These are phyloP conservation scores for Neocucurbitaria cava DNA, from an alignment of 2,329 filamentous ascomycete genomes.

Conservation along the genomic window DNA sequence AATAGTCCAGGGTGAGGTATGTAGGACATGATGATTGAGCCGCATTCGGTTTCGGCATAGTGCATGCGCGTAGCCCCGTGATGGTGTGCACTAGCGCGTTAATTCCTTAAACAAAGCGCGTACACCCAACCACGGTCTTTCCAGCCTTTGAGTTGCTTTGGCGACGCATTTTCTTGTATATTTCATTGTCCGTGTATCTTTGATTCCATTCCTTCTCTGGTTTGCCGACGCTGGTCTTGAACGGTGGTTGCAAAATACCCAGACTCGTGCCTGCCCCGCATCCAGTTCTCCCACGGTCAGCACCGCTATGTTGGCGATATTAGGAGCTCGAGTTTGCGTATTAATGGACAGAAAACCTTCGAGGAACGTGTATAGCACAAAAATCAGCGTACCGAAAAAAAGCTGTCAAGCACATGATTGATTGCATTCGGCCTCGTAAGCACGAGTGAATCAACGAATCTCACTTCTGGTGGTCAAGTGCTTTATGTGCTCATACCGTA, in stretches of 20 bases:
- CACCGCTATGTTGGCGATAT: constrained; percentile 7
- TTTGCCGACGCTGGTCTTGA: too few species aligned
- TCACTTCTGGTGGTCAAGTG: not conserved
- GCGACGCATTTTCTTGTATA: not conserved
- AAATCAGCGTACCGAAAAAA: not conserved
- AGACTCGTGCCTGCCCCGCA: not conserved
- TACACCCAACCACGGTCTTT: constrained; percentile 16
- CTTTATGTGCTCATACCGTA: not conserved
- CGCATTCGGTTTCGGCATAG: not conserved
- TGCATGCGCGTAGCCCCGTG: constrained; percentile 30
- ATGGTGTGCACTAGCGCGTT: constrained; percentile 36
- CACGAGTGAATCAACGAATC: not conserved
- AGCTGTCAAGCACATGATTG: not conserved
- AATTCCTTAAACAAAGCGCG: constrained; percentile 11
- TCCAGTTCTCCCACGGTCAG: not conserved
- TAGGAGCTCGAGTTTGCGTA: not conserved
- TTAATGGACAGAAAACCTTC: not conserved
- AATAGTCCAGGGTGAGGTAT: not conserved
- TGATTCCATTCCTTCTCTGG: not conserved
- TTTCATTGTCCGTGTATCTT: not conserved
- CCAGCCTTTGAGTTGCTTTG: constrained; percentile 3
- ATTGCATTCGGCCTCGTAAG: not conserved
- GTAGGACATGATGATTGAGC: not conserved
- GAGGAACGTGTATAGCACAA: not conserved
- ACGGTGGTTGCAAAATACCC: not conserved